phyloP scores from a whole-genome alignment of 371 early-diverging fungal genomes.

The Actinomortierella wolfii region DNA sequence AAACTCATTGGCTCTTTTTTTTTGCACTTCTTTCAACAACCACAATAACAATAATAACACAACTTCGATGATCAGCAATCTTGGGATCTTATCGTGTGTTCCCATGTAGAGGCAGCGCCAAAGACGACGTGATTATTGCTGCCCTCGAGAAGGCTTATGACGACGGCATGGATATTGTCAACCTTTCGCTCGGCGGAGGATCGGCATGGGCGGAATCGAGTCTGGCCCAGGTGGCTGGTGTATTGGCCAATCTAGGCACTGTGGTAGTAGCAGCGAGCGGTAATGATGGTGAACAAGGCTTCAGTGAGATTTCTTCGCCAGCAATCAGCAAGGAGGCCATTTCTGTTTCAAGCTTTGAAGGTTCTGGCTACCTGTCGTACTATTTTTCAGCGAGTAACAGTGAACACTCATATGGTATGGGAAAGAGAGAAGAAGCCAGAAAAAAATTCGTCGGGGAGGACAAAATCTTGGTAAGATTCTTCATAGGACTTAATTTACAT shows the following conservation, averaged over 20 bases:
- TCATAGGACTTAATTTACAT: background rate
- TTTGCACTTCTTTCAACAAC: no score
- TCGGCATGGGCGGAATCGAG: conserved; percentile 54
- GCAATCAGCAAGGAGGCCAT: conserved; percentile 62
- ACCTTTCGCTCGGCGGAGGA: conserved; percentile 72
- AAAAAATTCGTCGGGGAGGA: conserved; percentile 1
- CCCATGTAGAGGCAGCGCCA: conserved; percentile 63
- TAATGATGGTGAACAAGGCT: conserved; percentile 72
- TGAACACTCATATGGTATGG: conserved; percentile 17
- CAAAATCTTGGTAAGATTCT: background rate
- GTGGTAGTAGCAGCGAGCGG: conserved; percentile 68
- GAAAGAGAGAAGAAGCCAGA: background rate
- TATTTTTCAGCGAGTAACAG: conserved; percentile 14
- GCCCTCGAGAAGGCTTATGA: conserved; percentile 62
- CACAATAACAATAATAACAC: no score
- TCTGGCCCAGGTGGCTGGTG: conserved; percentile 47
- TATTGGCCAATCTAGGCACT: conserved; percentile 50
- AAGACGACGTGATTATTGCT: conserved; percentile 64
- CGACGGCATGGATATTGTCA: conserved; percentile 68
- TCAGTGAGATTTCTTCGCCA: conserved; percentile 66
- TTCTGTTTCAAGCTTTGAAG: conserved; percentile 76
- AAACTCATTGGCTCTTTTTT: background rate
- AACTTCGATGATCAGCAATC: conserved; percentile 34
- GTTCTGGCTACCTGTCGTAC: conserved; percentile 45
- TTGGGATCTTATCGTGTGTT: conserved; percentile 68